Percentiles rank a stretch among this genome's conserved stretches.
These are phyloP conservation scores for Quercus wislizeni DNA, from an alignment of 306 rosid genomes.

Conservation along the genomic window DNA sequence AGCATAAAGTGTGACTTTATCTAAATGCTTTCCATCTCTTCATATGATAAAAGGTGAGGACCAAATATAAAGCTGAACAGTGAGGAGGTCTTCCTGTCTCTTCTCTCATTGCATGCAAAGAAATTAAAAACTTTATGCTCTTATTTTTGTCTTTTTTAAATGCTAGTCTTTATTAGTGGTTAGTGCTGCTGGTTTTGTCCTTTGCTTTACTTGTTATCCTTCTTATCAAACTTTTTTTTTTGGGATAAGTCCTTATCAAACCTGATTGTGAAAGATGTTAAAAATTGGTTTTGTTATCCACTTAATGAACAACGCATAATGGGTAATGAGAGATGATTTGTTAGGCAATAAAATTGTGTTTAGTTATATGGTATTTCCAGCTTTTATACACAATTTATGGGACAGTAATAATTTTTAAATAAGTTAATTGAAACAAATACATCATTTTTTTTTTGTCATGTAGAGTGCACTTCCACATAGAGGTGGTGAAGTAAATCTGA, in stretches of 20 bases:
- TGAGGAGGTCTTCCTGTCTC: not conserved
- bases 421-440: not conserved
- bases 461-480: conserved; percentile 92
- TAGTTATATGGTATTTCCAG: not conserved
- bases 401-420: too few species aligned
- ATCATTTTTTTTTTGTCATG: conserved; percentile 17
- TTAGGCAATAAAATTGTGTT: not conserved
- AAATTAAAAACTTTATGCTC: not conserved
- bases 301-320: too few species aligned
- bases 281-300: not conserved
- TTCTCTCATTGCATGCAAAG: not conserved
- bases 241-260: not conserved
- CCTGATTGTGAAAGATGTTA: not conserved
- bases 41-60: not conserved
- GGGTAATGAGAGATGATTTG: not conserved
- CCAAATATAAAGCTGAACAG: not conserved
- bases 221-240: not conserved
- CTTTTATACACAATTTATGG: too few species aligned
- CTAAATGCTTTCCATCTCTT: not conserved
- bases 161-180: not conserved
- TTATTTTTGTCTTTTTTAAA: not conserved
- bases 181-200: not conserved
- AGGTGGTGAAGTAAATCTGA: conserved; percentile 97
- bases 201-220: not conserved
- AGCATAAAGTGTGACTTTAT: not conserved